phyloP scores from a whole-genome alignment of 208 protist species.

The Acanthamoeba castellanii region DNA sequence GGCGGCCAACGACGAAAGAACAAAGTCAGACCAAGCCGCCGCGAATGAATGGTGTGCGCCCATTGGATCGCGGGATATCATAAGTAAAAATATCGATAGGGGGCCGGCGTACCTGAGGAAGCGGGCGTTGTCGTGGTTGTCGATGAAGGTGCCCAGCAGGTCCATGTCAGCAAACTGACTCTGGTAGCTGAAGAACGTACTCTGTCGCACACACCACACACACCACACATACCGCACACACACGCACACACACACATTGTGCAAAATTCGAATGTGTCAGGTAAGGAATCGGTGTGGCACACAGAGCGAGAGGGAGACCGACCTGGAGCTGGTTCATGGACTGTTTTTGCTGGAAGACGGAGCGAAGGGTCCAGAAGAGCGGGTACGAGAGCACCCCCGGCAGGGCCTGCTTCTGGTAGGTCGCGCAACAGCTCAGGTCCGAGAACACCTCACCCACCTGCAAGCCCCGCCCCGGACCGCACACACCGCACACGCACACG shows the following conservation, averaged over 20 bases:
- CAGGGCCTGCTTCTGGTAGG: conserved; percentile 12
- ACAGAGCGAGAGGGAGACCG: not conserved
- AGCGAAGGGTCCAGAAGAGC: conserved; percentile 87
- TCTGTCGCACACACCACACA: not conserved
- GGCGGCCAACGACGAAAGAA: too few relatives aligned
- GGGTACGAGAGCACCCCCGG: conserved; percentile 86
- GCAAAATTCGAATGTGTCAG: too few relatives aligned
- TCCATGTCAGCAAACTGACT: conserved; percentile 64
- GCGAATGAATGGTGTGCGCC: too few relatives aligned
- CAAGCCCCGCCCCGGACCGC: conserved; percentile 75
- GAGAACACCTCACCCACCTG: conserved; percentile 76
- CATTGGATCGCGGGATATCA: too few relatives aligned
- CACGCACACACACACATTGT: not conserved
- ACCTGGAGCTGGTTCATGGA: conserved; percentile 81
- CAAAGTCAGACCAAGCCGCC: too few relatives aligned
- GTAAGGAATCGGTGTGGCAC: too few relatives aligned
- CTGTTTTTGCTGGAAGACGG: conserved; percentile 82
- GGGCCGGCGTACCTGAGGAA: too few relatives aligned
- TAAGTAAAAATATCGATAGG: too few relatives aligned
- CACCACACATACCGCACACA: conserved; percentile 67
- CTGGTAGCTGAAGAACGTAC: not conserved
- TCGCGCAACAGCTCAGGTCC: conserved; percentile 76
- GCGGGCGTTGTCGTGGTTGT: too few relatives aligned
- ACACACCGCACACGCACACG: conserved; percentile 85
- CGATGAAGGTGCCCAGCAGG: conserved; percentile 78